Base-by-base conservation (phyloP, 306 rosid species). In the Vachellia collinsii region DNA sequence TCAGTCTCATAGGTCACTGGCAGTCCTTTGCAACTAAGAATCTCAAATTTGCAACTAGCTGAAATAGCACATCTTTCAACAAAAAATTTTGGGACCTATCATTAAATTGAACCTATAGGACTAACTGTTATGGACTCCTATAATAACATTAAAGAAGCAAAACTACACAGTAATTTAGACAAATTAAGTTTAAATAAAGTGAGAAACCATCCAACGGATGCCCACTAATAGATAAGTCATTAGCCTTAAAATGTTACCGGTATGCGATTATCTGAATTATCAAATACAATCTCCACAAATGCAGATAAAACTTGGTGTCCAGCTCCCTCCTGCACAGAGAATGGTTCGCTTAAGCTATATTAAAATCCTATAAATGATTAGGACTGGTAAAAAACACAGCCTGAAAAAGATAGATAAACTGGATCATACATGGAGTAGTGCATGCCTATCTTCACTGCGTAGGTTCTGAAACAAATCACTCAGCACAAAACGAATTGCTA, bases 281-380 rank as follows among this genome's bases (percentile, higher is more conserved):
- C 99, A 78, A 95, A 95, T 80, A 95, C 97, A 75, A 95, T 95
- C 94, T 95, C 99, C 83, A 93, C 99, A 83, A 95, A 95, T 8
- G 99, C 98, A 75, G 94, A 89, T 78, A 88, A 79, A 62, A 95
- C 98, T 77, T 90, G 97, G 82, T 91, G 90, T 74, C 99, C 99
- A 79, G 98, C 98, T 43, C 99, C 99, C 88, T 95, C 98, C 99
- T 95, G 90, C 59, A 22, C 75, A 70, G 23, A 64, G 58, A 81
- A 81, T 46, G 37, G 72, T 25, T 46, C 43, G 56, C 58, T 54
- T 46, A 54, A 83, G 77, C 79, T 64, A 63, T 19, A 66, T 13
- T 68, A 41, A 70, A 46, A 74, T 71, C 54, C 69, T 74, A 74
- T 29, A 64, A 79, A 34, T 77, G 76, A 73, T 53, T 65, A 50